phyloP scores from a whole-genome alignment of 495 filamentous ascomycete genomes.

The Patellaria atrata region DNA sequence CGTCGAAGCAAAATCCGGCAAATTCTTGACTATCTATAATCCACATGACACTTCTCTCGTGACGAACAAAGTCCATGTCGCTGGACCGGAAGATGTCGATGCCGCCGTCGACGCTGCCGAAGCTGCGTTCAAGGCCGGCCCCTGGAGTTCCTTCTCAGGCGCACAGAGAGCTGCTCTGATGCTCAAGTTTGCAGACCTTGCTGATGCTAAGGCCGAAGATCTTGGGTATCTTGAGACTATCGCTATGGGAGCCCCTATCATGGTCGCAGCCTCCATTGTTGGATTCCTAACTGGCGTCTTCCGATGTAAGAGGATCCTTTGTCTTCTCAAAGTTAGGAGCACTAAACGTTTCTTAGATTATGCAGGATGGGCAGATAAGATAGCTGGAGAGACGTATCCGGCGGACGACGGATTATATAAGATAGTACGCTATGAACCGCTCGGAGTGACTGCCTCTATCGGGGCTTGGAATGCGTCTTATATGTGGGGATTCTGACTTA shows the following conservation, averaged over 20 bases:
- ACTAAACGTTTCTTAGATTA: constrained; percentile 13
- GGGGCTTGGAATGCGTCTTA: constrained; percentile 26
- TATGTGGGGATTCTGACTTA: constrained; percentile 1
- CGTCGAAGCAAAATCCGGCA: constrained; percentile 17
- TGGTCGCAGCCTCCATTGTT: constrained; percentile 2
- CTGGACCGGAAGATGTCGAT: constrained; percentile 17
- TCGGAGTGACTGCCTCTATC: constrained; percentile 27
- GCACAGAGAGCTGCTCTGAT: constrained; percentile 8
- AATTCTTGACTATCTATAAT: constrained; percentile 14
- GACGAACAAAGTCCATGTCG: constrained; percentile 15
- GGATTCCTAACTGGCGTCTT: constrained; percentile 3
- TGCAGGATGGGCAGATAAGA: constrained; percentile 20
- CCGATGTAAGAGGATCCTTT: constrained; percentile 9
- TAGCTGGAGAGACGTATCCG: constrained; percentile 12
- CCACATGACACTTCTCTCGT: constrained; percentile 17
- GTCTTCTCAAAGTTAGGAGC: background rate
- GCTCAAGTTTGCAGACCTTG: constrained; percentile 19
- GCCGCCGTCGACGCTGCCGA: constrained; percentile 18
- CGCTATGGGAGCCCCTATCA: constrained; percentile 13
- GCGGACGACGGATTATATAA: constrained; percentile 26
- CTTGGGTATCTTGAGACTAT: constrained; percentile 13
- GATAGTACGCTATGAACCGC: constrained; percentile 27
- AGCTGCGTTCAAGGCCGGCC: constrained; percentile 17
- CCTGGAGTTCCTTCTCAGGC: constrained; percentile 12
- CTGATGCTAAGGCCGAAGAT: constrained; percentile 11